Base-by-base conservation (phyloP, 352 stramenopile genomes). In the Stramenopiles sp. region DNA sequence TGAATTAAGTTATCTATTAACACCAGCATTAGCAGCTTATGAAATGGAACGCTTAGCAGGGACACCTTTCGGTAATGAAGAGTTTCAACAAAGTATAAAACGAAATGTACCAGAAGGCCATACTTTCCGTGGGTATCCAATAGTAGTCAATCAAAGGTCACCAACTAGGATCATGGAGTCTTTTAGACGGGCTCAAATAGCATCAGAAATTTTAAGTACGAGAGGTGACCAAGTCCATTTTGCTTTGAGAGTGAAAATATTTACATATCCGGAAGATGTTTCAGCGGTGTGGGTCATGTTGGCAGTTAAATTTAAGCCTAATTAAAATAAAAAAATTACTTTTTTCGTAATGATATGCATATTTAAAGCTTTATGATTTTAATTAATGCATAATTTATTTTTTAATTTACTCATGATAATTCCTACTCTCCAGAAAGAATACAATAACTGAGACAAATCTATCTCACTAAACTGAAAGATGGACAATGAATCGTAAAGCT, bases 51-150 rank as follows among this genome's bases (percentile, higher is more conserved):
- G 89, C 4, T 79, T 91, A 20, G 88, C 92, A 80, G 84, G 80
- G 82, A 83, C 43, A 78, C 90, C 6, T 78, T 80, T 91, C 0
- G 89, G 91, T 73, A 93, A 92, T 78, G 84, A 82, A 0, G 86
- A 93, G 63, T 95, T 95, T 80, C 80, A 86, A 77, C 87, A 90
- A 31, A 90, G 84, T 74, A 88, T 94, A 78, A 90, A 88, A 63
- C 85, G 83, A 4, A 90, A 88, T 65, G 88, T 95, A 1, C 87
- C 86, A 4, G 84, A 90, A 78, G 89, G 88, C 0, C 86, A 90
- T 79, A 93, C 88, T 1, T 95, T 95, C 80, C 88, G 93, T 81
- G 90, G 88, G n/a, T 89, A 92, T 29, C 90, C 90, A 0, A 84
- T 84, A 20, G 13, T 78, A 30, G 77, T 86, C 0, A 80, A 89